These are phyloP conservation scores for Durotheca rogersii DNA, from an alignment of 495 filamentous ascomycete species.

Conservation along the genomic window DNA sequence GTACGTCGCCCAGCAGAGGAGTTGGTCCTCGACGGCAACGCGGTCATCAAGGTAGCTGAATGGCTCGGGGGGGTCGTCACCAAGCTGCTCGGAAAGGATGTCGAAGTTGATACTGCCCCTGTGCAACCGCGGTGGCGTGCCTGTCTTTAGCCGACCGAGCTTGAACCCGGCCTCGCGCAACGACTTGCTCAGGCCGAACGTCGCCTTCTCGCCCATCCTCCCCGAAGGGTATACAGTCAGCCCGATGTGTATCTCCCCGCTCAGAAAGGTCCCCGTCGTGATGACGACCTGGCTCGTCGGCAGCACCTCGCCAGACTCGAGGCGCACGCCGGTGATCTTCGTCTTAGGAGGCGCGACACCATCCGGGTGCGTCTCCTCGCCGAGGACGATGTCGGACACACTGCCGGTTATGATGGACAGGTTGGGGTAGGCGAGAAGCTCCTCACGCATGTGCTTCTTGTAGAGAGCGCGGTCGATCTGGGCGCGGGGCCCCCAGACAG, in stretches of 20 bases:
- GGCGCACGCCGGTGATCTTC: conserved; percentile 79
- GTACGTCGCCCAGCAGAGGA: conserved; percentile 78
- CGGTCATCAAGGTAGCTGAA: conserved; percentile 86
- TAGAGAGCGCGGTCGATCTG: conserved; percentile 95
- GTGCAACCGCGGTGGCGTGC: conserved; percentile 87
- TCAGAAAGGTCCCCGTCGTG: conserved; percentile 93
- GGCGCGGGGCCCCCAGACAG: conserved; percentile 94
- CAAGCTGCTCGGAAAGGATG: conserved; percentile 66
- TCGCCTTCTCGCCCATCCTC: conserved; percentile 91
- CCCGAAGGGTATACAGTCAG: conserved; percentile 81
- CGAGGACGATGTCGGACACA: conserved; percentile 85
- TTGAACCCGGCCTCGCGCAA: conserved; percentile 87
- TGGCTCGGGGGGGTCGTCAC: conserved; percentile 82
- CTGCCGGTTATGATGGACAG: conserved; percentile 79
- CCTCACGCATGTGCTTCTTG: conserved; percentile 86
- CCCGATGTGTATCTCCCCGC: conserved; percentile 96
- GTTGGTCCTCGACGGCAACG: conserved; percentile 76
- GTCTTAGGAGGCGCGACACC: conserved; percentile 56
- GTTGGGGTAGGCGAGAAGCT: conserved; percentile 73
- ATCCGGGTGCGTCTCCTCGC: conserved; percentile 50
- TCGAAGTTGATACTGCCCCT: conserved; percentile 79
- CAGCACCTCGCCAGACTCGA: conserved; percentile 88
- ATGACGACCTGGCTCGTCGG: conserved; percentile 82
- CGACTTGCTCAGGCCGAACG: conserved; percentile 90
- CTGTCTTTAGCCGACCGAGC: conserved; percentile 90